phyloP scores from a whole-genome alignment of 331 rosid species.

The Quercus tomentella region DNA sequence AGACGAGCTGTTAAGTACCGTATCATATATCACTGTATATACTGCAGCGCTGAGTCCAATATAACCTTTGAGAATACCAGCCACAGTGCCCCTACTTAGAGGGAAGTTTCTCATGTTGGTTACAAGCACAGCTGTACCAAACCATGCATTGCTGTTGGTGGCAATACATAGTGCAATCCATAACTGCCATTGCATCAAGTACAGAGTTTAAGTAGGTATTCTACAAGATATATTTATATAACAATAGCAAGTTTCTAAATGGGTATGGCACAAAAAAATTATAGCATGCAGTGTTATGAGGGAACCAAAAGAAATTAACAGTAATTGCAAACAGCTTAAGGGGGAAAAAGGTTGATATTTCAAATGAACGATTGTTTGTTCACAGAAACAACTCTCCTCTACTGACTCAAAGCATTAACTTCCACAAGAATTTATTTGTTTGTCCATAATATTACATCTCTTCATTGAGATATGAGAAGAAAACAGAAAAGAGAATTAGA shows the following conservation, averaged over 20 bases:
- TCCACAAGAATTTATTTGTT: too few species aligned
- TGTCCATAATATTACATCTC: too few species aligned
- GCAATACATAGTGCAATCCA: conserved; percentile 65
- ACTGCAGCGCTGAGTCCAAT: conserved; percentile 77
- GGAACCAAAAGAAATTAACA: not conserved
- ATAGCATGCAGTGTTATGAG: not conserved
- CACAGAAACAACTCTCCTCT: not conserved
- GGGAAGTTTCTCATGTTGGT: conserved; percentile 97
- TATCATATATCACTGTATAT: conserved; percentile 60
- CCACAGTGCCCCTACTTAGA: conserved; percentile 73
- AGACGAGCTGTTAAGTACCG: conserved; percentile 46
- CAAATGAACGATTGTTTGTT: not conserved
- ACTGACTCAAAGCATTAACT: not conserved
- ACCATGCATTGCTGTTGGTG: conserved; percentile 67
- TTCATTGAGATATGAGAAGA: too few species aligned
- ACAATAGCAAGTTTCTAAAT: conserved; percentile 7
- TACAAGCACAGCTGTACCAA: conserved; percentile 73
- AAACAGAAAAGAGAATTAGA: too few species aligned
- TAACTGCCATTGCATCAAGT: conserved; percentile 42
- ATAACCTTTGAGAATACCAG: conserved; percentile 89
- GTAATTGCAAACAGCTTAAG: not conserved
- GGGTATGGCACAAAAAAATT: not conserved
- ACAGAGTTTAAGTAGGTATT: conserved; percentile 10
- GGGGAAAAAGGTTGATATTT: not conserved
- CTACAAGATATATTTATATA: not conserved